Percentiles rank a stretch among this genome's conserved stretches.
Evolutionary conservation across 2,329 filamentous ascomycete genomes (phyloP).

Genomic region (Phaeosphaeria sp.): DNA sequence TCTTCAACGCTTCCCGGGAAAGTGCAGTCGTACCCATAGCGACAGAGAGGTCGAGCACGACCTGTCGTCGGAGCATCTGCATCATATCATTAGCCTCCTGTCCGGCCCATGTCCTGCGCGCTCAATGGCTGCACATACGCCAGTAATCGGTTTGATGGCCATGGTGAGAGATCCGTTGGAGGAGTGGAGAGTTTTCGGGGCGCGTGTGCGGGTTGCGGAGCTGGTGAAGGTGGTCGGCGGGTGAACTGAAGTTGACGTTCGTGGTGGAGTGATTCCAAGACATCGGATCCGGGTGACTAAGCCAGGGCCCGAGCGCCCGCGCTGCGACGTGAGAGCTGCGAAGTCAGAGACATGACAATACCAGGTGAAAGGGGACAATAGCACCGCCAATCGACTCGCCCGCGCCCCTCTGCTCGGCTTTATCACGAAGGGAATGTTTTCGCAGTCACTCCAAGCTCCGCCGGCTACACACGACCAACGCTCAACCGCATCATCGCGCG

Average conservation of each 20-base stretch:
- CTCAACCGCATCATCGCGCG: constrained; percentile 16
- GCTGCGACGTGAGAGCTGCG: constrained; percentile 24
- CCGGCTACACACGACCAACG: constrained; percentile 7
- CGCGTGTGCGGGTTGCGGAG: constrained; percentile 34
- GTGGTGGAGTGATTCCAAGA: constrained; percentile 39
- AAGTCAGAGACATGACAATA: constrained; percentile 17
- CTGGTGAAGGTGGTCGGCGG: constrained; percentile 33
- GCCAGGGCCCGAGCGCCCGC: constrained; percentile 12
- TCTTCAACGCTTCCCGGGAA: too few relatives aligned
- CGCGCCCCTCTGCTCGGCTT: constrained; percentile 12
- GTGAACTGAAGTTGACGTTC: constrained; percentile 32
- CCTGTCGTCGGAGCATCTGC: constrained; percentile 69
- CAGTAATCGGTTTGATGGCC: constrained; percentile 59
- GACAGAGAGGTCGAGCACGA: constrained; percentile 71
- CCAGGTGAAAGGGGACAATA: constrained; percentile 20
- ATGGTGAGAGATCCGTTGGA: constrained; percentile 38
- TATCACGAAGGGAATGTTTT: constrained; percentile 9
- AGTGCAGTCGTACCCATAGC: constrained; percentile 64
- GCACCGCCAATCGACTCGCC: constrained; percentile 9
- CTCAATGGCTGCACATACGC: constrained; percentile 53
- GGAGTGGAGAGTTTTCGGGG: constrained; percentile 38
- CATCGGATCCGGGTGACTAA: constrained; percentile 2
- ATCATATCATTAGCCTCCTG: constrained; percentile 33
- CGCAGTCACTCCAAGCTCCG: constrained; percentile 8
- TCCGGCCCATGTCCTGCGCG: constrained; percentile 13